Evolutionary conservation across 129 eudicot species (phyloP), one percentile per base, ranked within the genome.

Genomic region (Escallonia rubra): DNA sequence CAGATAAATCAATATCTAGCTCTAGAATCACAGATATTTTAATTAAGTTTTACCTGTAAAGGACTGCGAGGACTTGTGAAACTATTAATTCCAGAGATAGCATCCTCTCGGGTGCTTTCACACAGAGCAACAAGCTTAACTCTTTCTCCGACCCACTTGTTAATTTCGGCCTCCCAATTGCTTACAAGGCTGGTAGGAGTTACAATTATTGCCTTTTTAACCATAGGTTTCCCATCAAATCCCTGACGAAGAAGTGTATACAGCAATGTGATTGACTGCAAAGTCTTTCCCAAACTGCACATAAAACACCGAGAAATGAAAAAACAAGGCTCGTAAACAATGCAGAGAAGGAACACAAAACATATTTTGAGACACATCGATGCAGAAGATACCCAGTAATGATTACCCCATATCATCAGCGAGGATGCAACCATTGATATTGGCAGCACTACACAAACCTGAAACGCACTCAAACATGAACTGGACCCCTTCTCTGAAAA

Each of bases 381-480:
- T 16, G 44, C 12, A 14, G 34, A 52, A 39, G 47, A 57, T 62
- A 54, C 7, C 50, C 41, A 70, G 67, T 53, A 62, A 61, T 43
- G 55, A 66, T 75, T 85, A 94, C 99, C 99, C 99, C 99, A 94
- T 94, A 80, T 94, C 97, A 87, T 94, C 99, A 73, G 99, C 99
- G 78, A 94, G 76, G 71, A 94, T 94, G 90, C 99, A 94, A 57
- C 99, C 99, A 56, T 77, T 61, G 46, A 89, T 87, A 78, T 85
- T 84, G 64, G 80, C 71, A 41, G 82, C 65, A 71, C 82, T 70
- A 11, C 72, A 74, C 68, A 79, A 62, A 45, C 99, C 97, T 34
- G 97, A 87, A 73, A 94, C 93, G 67, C 99, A 94, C 40, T 87
- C 97, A 71, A 94, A 94, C 99, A 94, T 89, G 80, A 94, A 94